These are phyloP conservation scores for Aciculoconidium aculeatum DNA, from an alignment of 805 yeast species.

Conservation along the genomic window DNA sequence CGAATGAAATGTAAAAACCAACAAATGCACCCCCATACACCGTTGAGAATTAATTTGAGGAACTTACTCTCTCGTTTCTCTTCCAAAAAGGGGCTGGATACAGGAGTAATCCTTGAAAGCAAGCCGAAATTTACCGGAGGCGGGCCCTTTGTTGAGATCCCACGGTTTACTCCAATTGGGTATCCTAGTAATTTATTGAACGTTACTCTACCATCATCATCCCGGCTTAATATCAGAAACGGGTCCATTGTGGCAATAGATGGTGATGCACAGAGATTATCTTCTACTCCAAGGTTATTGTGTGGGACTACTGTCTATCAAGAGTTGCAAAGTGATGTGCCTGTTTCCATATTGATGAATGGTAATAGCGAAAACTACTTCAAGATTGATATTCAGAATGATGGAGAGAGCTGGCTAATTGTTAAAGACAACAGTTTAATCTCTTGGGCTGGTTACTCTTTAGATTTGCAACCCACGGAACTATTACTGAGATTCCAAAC, in stretches of 20 bases:
- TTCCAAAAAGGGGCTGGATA: no score
- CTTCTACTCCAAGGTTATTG: constrained; percentile 10
- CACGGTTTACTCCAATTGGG: constrained; percentile 38
- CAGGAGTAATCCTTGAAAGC: constrained; percentile 6
- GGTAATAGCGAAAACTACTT: constrained; percentile 30
- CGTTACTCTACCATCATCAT: constrained; percentile 38
- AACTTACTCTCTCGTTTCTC: no score
- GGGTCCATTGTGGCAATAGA: constrained; percentile 40
- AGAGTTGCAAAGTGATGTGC: constrained; percentile 23
- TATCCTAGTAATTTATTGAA: constrained; percentile 31
- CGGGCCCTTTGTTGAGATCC: constrained; percentile 43
- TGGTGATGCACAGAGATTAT: constrained; percentile 31
- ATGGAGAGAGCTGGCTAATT: constrained; percentile 36
- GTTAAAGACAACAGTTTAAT: constrained; percentile 30
- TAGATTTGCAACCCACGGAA: constrained; percentile 16
- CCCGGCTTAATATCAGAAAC: constrained; percentile 30
- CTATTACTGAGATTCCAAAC: constrained; percentile 18
- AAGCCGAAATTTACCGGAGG: constrained; percentile 36
- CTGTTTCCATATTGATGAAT: constrained; percentile 31
- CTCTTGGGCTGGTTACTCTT: constrained; percentile 44
- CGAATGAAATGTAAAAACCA: no score
- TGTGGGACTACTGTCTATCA: constrained; percentile 18
- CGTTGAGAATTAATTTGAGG: no score
- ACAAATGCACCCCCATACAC: no score
- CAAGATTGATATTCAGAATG: constrained; percentile 23